These are phyloP conservation scores for Thuidium tamariscinum DNA, from an alignment of 225 moss, liverwort and hornwort genomes.

Conservation along the genomic window DNA sequence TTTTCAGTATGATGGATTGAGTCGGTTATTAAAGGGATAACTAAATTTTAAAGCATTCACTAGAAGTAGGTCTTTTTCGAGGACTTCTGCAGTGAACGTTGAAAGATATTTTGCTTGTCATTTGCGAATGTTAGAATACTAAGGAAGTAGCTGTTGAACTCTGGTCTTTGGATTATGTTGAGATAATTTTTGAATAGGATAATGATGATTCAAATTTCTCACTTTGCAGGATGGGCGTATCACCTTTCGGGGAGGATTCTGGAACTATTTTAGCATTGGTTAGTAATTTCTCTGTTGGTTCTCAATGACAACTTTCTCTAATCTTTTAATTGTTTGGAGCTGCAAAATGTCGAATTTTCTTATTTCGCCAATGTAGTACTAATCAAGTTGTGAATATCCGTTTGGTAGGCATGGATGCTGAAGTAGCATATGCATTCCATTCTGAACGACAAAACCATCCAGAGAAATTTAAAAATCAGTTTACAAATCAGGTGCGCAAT, in stretches of 20 bases:
- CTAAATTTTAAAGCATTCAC: background rate
- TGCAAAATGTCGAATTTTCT: background rate
- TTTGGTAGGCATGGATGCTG: conserved; percentile 73
- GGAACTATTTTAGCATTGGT: conserved; percentile 77
- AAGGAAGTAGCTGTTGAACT: background rate
- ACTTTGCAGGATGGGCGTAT: conserved; percentile 49
- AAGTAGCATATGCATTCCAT: conserved; percentile 75
- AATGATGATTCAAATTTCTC: background rate
- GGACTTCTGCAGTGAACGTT: background rate
- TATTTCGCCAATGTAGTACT: background rate
- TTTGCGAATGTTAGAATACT: background rate
- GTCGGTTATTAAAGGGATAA: background rate
- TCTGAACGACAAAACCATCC: conserved; percentile 43
- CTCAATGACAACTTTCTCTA: background rate
- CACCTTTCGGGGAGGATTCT: conserved; percentile 82
- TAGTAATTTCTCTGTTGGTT: background rate
- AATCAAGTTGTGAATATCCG: background rate
- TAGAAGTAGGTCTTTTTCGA: background rate
- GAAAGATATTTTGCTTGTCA: background rate
- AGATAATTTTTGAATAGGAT: background rate
- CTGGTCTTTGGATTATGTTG: background rate
- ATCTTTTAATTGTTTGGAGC: background rate
- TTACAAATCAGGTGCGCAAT: conserved; percentile 56
- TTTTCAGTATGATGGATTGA: background rate
- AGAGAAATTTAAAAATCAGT: conserved; percentile 78